Conservation (phyloP, 306 rosid species). For the Casuarina glauca region DNA sequence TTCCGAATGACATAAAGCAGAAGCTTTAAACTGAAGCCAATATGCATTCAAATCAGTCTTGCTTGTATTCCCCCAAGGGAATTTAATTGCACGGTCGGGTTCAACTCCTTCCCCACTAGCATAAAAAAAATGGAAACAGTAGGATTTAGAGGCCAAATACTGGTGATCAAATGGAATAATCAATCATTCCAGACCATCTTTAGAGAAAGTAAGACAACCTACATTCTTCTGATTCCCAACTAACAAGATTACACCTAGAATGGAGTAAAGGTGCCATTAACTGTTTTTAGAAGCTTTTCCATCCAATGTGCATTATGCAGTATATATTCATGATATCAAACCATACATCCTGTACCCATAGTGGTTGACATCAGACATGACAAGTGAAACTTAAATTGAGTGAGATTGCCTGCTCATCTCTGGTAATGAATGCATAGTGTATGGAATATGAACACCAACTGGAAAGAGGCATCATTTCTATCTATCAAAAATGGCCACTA, state of each 20-base stretch:
- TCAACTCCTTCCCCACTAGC: neutral
- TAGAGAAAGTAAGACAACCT: neutral
- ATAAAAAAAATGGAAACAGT: neutral
- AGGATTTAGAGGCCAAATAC: neutral
- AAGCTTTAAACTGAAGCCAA: neutral
- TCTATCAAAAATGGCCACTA: no score
- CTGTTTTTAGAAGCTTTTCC: neutral
- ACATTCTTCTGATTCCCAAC: neutral
- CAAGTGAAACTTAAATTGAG: neutral
- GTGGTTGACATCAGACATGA: neutral
- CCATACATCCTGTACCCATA: neutral
- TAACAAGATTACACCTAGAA: neutral
- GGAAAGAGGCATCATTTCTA: no score
- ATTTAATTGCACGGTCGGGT: neutral
- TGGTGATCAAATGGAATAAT: neutral
- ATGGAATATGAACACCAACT: no score
- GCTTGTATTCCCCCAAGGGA: neutral
- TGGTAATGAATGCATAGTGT: no score
- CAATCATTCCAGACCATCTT: neutral
- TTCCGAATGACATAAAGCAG: no score
- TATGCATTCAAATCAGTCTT: neutral
- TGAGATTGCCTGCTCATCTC: no score
- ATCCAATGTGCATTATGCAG: neutral
- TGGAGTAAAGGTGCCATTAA: neutral
- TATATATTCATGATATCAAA: conserved; percentile 3